Base-by-base conservation (phyloP, 2,329 filamentous ascomycete species). In the Aspergillus unguis region DNA sequence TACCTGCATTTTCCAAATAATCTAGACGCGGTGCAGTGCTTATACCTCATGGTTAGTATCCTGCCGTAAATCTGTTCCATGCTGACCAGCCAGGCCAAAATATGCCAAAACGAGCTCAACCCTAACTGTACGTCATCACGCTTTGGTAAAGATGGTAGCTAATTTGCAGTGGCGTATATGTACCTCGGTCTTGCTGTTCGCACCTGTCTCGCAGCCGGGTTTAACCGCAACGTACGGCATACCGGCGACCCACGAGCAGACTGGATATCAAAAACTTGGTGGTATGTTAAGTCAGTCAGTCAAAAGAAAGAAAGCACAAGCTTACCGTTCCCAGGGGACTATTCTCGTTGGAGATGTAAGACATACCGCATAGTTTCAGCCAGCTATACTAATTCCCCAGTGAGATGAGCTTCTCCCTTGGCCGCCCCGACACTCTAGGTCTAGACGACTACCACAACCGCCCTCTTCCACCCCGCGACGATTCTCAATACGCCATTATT, bases 71-170 rank as follows among this genome's bases (percentile, higher is more conserved):
- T 9, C 4, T 3, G 1, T 9, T 11, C 17, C 6, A n/a, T 44
- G 33, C 44, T 53, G 25, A 58, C 28, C 36, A 10, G 6, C 23
- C 33, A 75, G 73, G 72, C 75, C 5, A 78, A 78, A 58, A 70
- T 79, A 3, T 78, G 75, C 54, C 77, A 79, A 52, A 77, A 78
- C 45, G 75, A 79, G 53, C 65, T 79, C 4, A 77, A 77, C 46
- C 74, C 75, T 5, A 75, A 78, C 52, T 65, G 74, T 76, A 7
- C 1, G n/a, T 27, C 41, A 7, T 3, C 10, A 5, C 3, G 4
- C 7, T 28, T 5, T n/a, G 7, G 5, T n/a, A 17, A 3, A 17
- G 5, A 23, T 36, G n/a, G 28, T 1, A 31, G 25, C 52, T 56
- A 47, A 55, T 53, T 5, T 27, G 6, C 29, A 68, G 66, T 67